phyloP scores from a whole-genome alignment of 2,329 filamentous ascomycete genomes.

The Exophiala lecanii-corni region DNA sequence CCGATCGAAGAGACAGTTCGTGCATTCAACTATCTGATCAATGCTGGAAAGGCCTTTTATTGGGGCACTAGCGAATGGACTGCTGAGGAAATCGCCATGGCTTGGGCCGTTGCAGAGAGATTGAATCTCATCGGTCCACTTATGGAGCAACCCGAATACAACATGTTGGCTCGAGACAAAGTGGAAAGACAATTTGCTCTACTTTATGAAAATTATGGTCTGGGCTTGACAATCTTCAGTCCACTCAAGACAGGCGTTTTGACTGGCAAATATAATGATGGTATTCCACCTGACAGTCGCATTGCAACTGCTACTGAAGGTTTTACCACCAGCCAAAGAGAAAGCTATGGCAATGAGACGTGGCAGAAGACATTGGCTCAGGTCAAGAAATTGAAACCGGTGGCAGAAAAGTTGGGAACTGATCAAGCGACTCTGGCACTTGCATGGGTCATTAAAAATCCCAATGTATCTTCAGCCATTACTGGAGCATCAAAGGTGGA shows the following conservation, averaged over 20 bases:
- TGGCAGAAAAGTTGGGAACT: conserved; percentile 62
- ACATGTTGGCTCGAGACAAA: conserved; percentile 57
- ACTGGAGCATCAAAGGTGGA: conserved; percentile 39
- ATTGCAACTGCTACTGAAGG: conserved; percentile 54
- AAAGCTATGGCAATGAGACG: conserved; percentile 41
- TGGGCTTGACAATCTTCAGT: conserved; percentile 61
- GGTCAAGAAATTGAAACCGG: conserved; percentile 51
- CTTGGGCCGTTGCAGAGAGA: conserved; percentile 57
- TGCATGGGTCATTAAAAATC: conserved; percentile 57
- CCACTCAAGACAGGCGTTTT: conserved; percentile 59
- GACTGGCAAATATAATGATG: conserved; percentile 64
- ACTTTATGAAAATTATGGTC: conserved; percentile 56
- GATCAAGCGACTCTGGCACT: conserved; percentile 55
- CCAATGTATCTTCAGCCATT: conserved; percentile 46
- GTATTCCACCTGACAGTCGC: conserved; percentile 56
- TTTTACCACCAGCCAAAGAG: conserved; percentile 48
- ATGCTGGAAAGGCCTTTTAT: conserved; percentile 64
- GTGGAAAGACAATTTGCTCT: conserved; percentile 59
- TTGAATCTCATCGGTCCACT: conserved; percentile 59
- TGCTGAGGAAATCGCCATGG: conserved; percentile 62
- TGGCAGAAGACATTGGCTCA: conserved; percentile 48
- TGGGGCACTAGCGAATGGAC: conserved; percentile 69
- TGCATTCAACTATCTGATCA: conserved; percentile 67
- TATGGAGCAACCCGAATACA: conserved; percentile 65
- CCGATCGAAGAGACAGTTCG: conserved; percentile 69